These are phyloP conservation scores for Aureobasidium namibiae DNA, from an alignment of 2,329 filamentous ascomycete genomes.

Conservation along the genomic window DNA sequence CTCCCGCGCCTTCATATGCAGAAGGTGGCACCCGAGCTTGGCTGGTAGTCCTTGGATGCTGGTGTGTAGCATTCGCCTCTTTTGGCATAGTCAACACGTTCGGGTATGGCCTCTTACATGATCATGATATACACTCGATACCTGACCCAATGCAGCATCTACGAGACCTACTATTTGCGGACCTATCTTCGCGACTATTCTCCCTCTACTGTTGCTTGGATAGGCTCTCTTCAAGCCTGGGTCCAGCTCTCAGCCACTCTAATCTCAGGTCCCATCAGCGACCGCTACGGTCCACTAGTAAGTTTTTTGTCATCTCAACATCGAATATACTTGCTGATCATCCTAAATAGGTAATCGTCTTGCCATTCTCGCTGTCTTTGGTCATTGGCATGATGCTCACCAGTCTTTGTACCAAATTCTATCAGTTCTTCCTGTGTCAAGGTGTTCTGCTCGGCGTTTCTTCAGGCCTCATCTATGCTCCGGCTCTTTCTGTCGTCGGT, in stretches of 20 bases:
- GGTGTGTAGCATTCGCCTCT: slow-evolving; percentile 10
- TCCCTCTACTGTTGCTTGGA: slow-evolving; percentile 36
- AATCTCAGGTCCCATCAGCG: slow-evolving; percentile 40
- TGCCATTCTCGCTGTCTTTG: slow-evolving; percentile 32
- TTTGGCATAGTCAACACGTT: slow-evolving; percentile 14
- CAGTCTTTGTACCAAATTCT: slow-evolving; percentile 38
- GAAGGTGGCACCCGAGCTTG: slow-evolving; percentile 14
- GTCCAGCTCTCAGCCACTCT: slow-evolving; percentile 40
- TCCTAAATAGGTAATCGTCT: slow-evolving; percentile 25
- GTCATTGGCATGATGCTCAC: slow-evolving; percentile 43
- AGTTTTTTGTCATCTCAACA: slow-evolving; percentile 13
- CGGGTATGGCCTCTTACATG: not conserved
- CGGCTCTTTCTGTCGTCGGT: slow-evolving; percentile 52
- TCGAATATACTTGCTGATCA: not conserved
- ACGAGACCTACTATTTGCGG: slow-evolving; percentile 15
- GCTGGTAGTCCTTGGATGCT: slow-evolving; percentile 14
- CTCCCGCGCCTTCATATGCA: not conserved
- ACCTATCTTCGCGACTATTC: not conserved
- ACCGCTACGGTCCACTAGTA: slow-evolving; percentile 31
- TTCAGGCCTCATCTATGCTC: slow-evolving; percentile 53
- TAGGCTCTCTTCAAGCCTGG: slow-evolving; percentile 40
- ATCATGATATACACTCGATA: not conserved
- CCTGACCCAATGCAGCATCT: slow-evolving; percentile 1
- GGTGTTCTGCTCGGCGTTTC: slow-evolving; percentile 42
- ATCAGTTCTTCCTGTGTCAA: slow-evolving; percentile 43